These are phyloP conservation scores for Calamus simplicifolius DNA, from an alignment of 176 grass and related monocot genomes.

Conservation along the genomic window DNA sequence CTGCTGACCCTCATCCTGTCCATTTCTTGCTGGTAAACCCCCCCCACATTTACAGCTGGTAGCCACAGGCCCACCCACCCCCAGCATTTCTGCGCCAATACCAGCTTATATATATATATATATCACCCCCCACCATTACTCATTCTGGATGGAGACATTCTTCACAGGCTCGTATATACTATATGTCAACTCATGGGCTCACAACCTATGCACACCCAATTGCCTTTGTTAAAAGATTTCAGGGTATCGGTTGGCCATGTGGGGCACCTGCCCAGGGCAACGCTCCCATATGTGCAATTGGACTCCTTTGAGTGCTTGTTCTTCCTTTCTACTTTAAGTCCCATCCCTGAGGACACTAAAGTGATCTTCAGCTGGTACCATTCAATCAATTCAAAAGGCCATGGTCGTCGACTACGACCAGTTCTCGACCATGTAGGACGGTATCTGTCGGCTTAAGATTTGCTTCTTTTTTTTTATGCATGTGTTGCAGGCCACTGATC, in stretches of 20 bases:
- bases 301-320: constrained; percentile 1
- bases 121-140: neutral
- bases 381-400: constrained; percentile 11
- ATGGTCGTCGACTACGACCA: neutral
- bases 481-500: constrained; percentile 4
- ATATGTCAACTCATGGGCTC: constrained; percentile 5
- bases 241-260: constrained; percentile 14
- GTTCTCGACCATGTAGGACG: constrained; percentile 13
- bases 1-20: constrained; percentile 8
- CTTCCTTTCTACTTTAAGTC: constrained; percentile 14
- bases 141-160: constrained; percentile 28
- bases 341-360: constrained; percentile 2
- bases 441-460: constrained; percentile 2
- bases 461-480: constrained; percentile 16
- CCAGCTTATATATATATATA: neutral
- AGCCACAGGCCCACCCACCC: constrained; percentile 8
- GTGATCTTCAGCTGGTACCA: neutral
- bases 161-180: constrained; percentile 20
- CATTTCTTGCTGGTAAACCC: constrained; percentile 15
- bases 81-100: neutral
- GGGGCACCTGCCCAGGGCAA: constrained; percentile 1
- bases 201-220: constrained; percentile 15
- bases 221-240: constrained; percentile 1
- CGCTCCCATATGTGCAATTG: neutral
- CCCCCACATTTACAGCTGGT: constrained; percentile 27